Evolutionary conservation across 306 rosid genomes (phyloP).

Genomic region (Vigna radiata): DNA sequence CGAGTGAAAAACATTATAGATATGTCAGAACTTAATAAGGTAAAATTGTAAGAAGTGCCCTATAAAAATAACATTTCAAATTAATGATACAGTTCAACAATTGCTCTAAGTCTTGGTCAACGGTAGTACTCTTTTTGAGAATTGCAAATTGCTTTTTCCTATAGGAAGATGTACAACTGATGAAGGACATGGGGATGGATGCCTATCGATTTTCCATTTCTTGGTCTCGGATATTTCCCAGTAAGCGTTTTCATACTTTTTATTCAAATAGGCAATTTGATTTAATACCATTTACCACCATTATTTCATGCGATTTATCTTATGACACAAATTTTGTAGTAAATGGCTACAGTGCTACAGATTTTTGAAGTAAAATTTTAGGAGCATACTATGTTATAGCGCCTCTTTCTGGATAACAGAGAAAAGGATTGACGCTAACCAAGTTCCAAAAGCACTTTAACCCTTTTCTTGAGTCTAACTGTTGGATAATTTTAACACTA

Average conservation of each 20-base stretch:
- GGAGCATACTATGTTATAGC: background rate
- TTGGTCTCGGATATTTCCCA: constrained; percentile 87
- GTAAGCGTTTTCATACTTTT: constrained; percentile 53
- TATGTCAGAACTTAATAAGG: background rate
- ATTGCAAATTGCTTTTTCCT: background rate
- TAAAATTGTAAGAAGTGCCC: too few relatives aligned
- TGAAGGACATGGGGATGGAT: constrained; percentile 92
- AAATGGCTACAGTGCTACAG: background rate
- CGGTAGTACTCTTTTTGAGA: constrained; percentile 9
- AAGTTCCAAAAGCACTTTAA: constrained; percentile 8
- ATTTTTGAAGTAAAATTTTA: background rate
- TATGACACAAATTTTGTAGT: constrained; percentile 2
- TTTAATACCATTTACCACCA: constrained; percentile 5
- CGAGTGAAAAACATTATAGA: background rate
- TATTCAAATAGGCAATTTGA: background rate
- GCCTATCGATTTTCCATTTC: constrained; percentile 94
- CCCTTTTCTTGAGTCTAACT: background rate
- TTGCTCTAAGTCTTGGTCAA: constrained; percentile 16
- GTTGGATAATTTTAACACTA: background rate
- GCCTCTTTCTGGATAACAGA: background rate
- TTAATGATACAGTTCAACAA: background rate
- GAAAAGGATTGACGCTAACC: background rate
- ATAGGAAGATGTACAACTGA: constrained; percentile 81
- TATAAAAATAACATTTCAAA: background rate
- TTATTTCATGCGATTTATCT: background rate